phyloP scores from a whole-genome alignment of 2,329 filamentous ascomycete species.

The Colletotrichum abscissum region DNA sequence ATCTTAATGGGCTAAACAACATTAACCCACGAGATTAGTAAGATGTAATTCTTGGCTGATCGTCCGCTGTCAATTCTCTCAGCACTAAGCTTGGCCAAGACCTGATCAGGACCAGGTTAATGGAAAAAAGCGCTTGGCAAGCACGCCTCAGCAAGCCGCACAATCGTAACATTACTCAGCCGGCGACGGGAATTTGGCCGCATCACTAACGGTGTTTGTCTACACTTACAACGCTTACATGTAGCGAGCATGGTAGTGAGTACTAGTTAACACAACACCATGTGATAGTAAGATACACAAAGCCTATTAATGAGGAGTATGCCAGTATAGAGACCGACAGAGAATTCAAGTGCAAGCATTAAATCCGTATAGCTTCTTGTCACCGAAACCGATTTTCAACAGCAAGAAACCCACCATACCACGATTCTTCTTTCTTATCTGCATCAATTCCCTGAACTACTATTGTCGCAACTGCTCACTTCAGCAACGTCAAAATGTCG shows the following conservation, averaged over 20 bases:
- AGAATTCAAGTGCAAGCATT: too few species aligned
- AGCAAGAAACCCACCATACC: too few species aligned
- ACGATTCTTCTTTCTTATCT: too few species aligned
- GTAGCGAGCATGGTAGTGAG: too few species aligned
- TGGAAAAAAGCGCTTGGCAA: not conserved
- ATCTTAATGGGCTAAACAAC: too few species aligned
- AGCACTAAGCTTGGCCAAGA: not conserved
- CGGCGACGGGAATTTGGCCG: not conserved
- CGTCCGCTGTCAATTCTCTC: not conserved
- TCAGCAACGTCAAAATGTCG: constrained; percentile 42
- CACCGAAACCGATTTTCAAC: too few species aligned
- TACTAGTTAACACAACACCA: too few species aligned
- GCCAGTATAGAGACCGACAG: too few species aligned
- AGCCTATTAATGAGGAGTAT: too few species aligned
- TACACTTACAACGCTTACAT: not conserved
- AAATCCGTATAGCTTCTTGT: too few species aligned
- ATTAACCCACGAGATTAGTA: not conserved
- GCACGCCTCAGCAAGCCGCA: not conserved
- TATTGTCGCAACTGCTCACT: not conserved
- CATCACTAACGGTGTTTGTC: not conserved
- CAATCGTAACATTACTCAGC: not conserved
- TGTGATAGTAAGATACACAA: too few species aligned
- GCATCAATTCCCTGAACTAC: not conserved
- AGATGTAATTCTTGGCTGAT: not conserved
- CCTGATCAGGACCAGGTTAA: not conserved